Conservation (phyloP, 2,329 filamentous ascomycete genomes). For the Ascochyta pisi region DNA sequence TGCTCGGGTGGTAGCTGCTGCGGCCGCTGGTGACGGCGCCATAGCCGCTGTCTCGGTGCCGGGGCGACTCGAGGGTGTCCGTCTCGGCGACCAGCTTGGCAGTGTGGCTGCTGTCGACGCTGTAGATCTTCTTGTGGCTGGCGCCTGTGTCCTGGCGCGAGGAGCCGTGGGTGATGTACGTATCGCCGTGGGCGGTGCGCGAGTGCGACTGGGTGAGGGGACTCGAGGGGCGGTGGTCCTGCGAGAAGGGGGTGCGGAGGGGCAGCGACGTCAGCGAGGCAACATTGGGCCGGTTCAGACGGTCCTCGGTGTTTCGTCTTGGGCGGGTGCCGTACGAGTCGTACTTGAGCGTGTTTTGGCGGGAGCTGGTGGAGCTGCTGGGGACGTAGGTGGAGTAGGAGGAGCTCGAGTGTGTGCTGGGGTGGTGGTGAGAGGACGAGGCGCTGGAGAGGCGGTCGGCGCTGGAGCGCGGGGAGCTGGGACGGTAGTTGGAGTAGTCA, state of each 20-base stretch:
- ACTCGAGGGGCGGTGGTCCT: slow-evolving; percentile 49
- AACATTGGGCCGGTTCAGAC: slow-evolving; percentile 43
- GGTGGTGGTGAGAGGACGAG: slow-evolving; percentile 27
- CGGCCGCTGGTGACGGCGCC: slow-evolving; percentile 38
- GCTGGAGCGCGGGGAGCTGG: slow-evolving; percentile 44
- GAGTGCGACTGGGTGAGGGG: slow-evolving; percentile 45
- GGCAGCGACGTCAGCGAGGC: slow-evolving; percentile 42
- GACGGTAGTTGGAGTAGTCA: slow-evolving; percentile 26
- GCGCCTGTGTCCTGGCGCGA: slow-evolving; percentile 24
- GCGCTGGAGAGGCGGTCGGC: slow-evolving; percentile 39
- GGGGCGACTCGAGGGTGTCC: slow-evolving; percentile 45
- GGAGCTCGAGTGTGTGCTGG: slow-evolving; percentile 8
- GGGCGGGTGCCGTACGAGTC: slow-evolving; percentile 56
- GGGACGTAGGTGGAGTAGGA: slow-evolving; percentile 30
- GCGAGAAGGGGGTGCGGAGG: slow-evolving; percentile 39
- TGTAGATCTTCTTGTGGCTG: slow-evolving; percentile 58
- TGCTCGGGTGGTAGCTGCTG: slow-evolving; percentile 37
- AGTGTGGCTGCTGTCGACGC: slow-evolving; percentile 54
- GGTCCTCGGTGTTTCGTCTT: slow-evolving; percentile 53
- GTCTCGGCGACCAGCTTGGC: slow-evolving; percentile 48
- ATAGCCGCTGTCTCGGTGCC: slow-evolving; percentile 33
- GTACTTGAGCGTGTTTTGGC: slow-evolving; percentile 43
- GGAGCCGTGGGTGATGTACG: slow-evolving; percentile 47
- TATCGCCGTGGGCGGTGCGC: slow-evolving; percentile 43
- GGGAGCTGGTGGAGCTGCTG: slow-evolving; percentile 36